Base-by-base conservation (phyloP, 2,329 filamentous ascomycete species). In the Ophiostoma tasmaniense region DNA sequence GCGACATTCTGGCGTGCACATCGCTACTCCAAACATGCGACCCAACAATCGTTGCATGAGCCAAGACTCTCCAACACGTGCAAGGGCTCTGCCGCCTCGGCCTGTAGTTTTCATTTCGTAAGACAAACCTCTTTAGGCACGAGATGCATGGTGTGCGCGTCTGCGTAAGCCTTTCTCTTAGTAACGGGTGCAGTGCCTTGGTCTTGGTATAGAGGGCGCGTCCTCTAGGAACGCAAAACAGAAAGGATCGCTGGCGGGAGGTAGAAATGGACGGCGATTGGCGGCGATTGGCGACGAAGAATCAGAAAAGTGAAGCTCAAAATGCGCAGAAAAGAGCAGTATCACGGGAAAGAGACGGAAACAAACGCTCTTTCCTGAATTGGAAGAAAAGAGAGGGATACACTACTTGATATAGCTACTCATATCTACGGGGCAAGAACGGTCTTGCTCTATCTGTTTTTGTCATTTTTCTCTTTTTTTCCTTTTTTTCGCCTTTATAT, bases 71-170 rank as follows among this genome's bases (percentile, higher is more conserved):
- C 14, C 17, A 45, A 45, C 59, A 70, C 59, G 45, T 30, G 25
- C 59, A 37, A 35, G 37, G 2, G 11, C 37, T 45, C 42, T 59
- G 52, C 22, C 25, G 52, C 25, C 25, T 59, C 25, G 52, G 52
- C 52, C 52, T 59, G 50, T 55, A 55, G 50, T 55, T 55, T 55
- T 55, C 50, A 55, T 55, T 55, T 55, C 50, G 50, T 61, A 50
- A 30, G 13, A 75, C 76, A 71, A 70, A 78, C 77, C 77, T 79
- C 77, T 74, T 75, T 76, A 17, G 77, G 77, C 13, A 76, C 73
- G 22, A 79, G 74, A 77, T 77, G 76, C 77, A 79, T 79, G 66
- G 71, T 74, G 61, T 30, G 28, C 55, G 55, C 28, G 59, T 62
- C 59, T 35, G 59, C 50, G n/a, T 55, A 8, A 35, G 52, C 52